Evolutionary conservation across 2,329 filamentous ascomycete genomes (phyloP).

Genomic region (Colletotrichum phormii): DNA sequence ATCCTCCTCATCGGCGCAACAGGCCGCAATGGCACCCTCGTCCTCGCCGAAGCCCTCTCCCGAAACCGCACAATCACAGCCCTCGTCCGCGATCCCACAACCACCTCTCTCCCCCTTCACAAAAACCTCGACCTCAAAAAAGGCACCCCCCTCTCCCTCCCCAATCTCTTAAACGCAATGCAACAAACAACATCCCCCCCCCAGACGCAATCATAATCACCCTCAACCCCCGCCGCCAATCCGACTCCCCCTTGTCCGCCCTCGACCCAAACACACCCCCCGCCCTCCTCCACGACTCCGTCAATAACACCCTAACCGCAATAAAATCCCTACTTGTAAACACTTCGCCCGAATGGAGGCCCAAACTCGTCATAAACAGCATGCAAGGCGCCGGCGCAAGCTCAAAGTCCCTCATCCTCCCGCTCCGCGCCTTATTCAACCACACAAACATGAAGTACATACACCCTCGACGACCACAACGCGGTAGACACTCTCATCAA

Average conservation of each 20-base stretch:
- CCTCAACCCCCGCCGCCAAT: constrained; percentile 58
- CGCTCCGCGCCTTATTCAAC: constrained; percentile 57
- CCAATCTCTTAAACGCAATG: constrained; percentile 52
- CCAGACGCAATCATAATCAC: constrained; percentile 58
- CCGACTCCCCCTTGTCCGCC: constrained; percentile 60
- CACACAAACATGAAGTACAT: constrained; percentile 58
- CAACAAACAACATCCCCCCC: constrained; percentile 27
- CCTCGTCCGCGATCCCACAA: constrained; percentile 54
- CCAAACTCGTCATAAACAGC: constrained; percentile 61
- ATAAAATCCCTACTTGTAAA: constrained; percentile 53
- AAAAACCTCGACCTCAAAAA: constrained; percentile 51
- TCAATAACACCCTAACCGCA: constrained; percentile 48
- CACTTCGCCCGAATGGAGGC: constrained; percentile 38
- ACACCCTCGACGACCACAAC: constrained; percentile 61
- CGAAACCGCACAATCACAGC: constrained; percentile 57
- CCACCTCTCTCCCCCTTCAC: constrained; percentile 38
- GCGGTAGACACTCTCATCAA: constrained; percentile 56
- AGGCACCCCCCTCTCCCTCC: constrained; percentile 50
- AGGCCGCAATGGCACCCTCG: constrained; percentile 58
- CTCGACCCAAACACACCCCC: constrained; percentile 48
- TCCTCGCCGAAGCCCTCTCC: constrained; percentile 53
- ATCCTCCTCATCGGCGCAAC: constrained; percentile 60
- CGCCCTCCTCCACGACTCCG: constrained; percentile 58
- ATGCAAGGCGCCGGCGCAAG: constrained; percentile 62
- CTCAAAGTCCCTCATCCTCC: constrained; percentile 52